phyloP scores from a whole-genome alignment of 805 yeast species.

The Danielozyma ontarioensis region DNA sequence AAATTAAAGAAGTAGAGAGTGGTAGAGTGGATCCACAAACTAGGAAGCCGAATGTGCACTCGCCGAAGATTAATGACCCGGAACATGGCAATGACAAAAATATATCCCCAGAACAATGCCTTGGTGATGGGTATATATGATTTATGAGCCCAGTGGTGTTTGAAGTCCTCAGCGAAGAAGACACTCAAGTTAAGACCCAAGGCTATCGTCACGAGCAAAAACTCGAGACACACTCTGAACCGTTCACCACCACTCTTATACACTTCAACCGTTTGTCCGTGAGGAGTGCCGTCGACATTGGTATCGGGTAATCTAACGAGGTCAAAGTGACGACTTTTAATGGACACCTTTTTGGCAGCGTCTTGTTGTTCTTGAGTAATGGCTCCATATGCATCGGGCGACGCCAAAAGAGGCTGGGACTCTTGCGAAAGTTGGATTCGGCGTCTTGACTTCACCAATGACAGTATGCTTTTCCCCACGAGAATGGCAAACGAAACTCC shows the following conservation, averaged over 20 bases:
- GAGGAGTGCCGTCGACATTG: constrained; percentile 57
- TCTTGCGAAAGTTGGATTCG: constrained; percentile 18
- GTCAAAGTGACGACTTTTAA: constrained; percentile 63
- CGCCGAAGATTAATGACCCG: constrained; percentile 32
- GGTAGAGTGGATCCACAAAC: constrained; percentile 61
- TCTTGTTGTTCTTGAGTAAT: constrained; percentile 5
- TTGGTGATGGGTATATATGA: constrained; percentile 22
- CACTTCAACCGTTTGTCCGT: constrained; percentile 46
- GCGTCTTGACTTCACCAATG: constrained; percentile 5
- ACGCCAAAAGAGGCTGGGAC: constrained; percentile 29
- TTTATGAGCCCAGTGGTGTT: constrained; percentile 27
- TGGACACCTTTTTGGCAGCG: constrained; percentile 9
- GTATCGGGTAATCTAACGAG: constrained; percentile 48
- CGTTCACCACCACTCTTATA: constrained; percentile 50
- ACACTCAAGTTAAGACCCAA: constrained; percentile 32
- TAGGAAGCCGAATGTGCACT: constrained; percentile 40
- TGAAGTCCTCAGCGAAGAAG: constrained; percentile 23
- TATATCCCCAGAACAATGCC: constrained; percentile 40
- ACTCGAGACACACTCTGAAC: constrained; percentile 47
- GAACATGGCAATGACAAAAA: constrained; percentile 30
- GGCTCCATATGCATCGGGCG: constrained; percentile 28
- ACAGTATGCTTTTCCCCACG: constrained; percentile 12
- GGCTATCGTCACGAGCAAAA: constrained; percentile 39
- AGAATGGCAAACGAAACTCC: constrained; percentile 24
- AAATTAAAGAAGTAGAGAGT: constrained; percentile 44